Evolutionary conservation across 2,329 filamentous ascomycete genomes (phyloP), one percentile per base, ranked within the genome.

Genomic region (Fusarium pseudoanthophilum): DNA sequence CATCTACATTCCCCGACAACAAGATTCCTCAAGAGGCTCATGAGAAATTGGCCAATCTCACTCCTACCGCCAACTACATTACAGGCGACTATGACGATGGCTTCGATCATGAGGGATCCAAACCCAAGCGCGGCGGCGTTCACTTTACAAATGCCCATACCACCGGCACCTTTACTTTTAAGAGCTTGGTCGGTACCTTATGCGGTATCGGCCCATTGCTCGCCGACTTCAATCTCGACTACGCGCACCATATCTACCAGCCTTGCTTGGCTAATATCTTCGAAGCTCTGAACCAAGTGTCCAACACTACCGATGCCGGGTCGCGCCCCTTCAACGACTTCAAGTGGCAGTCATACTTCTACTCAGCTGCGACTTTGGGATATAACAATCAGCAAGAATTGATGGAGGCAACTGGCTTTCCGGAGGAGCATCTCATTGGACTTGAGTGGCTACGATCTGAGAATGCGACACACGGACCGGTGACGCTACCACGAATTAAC

Each of bases 121-220:
- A 67, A 48, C 69, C 67, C 20, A 72, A 73, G 37, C 76, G 80
- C 1, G 84, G 84, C 39, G 84, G 84, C 6, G 75, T 84, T 60
- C 84, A 78, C 45, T 81, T 79, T 53, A 84, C 82, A 14, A 83
- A 82, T 40, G 84, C 81, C 4, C 81, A 82, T 56, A 85, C 84
- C 1, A 79, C 83, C 2, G 79, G 79, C 7, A 85, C 84, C 0
- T 85, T 84, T 43, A 86, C 84, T 0, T 75, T 85, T 30, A 86
- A 86, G 70, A 84, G 83, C 59, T 51, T 85, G 10, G 78, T 80
- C 1, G 84, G 82, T 11, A 84, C 82, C 7, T 69, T 85, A 6
- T 86, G 84, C 46, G 84, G 84, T n/a, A 71, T 85, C 39, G 79
- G 77, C 0, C 84, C 84, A 2, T 69, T 86, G 39, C 75, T 84